Base-by-base conservation (phyloP, 352 stramenopile genomes). In the Globisporangium cystogenes region DNA sequence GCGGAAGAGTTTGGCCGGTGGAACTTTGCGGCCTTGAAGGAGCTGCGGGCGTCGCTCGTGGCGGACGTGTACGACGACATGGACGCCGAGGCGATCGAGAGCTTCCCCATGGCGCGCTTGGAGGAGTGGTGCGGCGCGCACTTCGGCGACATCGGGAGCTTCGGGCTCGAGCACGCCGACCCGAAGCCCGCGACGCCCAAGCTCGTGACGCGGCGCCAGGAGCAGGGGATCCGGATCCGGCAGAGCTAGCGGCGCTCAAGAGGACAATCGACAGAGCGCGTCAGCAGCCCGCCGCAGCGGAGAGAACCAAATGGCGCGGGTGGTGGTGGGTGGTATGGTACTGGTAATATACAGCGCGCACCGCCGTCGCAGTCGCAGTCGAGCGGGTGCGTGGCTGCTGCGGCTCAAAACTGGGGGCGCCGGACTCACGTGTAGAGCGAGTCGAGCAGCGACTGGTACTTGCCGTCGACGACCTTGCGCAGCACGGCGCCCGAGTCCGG, bases 181-280 rank as follows among this genome's bases (percentile, higher is more conserved):
- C 66, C 69, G 24, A 82, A 66, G 40, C 67, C 75, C 1, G 52
- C 55, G 64, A 39, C 49, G 12, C 35, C 51, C 2, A 71, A 81
- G 33, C 62, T 64, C 36, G 37, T 15, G 33, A 41, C 21, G 10
- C 67, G 83, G 48, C 79, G 82, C n/a, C 76, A 85, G 26, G 85
- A 95, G 41, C 80, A 86, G 31, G 85, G 85, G 18, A 95, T 95
- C 52, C 82, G 78, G 56, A 95, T 95, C 55, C 85, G 85, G 42
- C 68, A 90, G 57, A 86, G 70, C 55, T 88, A 60, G 23, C 18
- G 26, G 33, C 11, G 33, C 7, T n/a, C n/a, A n/a, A n/a, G n/a
- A n/a, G n/a, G n/a, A n/a, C n/a, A n/a, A n/a, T n/a, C n/a, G n/a
- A n/a, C n/a, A n/a, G n/a, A n/a, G n/a, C n/a, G n/a, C n/a, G n/a